These are phyloP conservation scores for Barnettozyma pratensis DNA, from an alignment of 805 yeast species.

Conservation along the genomic window DNA sequence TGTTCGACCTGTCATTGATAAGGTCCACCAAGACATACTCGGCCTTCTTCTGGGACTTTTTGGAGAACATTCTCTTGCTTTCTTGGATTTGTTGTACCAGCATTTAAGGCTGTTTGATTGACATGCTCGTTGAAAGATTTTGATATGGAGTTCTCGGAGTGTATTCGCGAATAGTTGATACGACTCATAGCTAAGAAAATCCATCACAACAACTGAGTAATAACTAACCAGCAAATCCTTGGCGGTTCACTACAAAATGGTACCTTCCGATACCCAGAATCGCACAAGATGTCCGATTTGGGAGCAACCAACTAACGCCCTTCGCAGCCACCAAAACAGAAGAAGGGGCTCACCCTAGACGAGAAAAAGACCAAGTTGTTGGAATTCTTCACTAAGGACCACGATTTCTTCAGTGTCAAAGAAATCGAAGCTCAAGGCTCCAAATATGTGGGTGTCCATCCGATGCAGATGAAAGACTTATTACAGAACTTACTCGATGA, in stretches of 20 bases:
- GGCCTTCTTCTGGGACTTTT: slow-evolving; percentile 35
- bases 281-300: not conserved
- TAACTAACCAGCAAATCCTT: no score
- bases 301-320: not conserved
- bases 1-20: slow-evolving; percentile 53
- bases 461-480: slow-evolving; percentile 50
- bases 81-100: not conserved
- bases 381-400: slow-evolving; percentile 35
- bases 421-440: slow-evolving; percentile 45
- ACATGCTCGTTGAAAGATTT: not conserved
- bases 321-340: slow-evolving; percentile 14
- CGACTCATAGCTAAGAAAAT: no score
- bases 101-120: not conserved
- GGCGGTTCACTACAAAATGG: no score
- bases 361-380: slow-evolving; percentile 35
- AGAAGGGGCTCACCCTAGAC: slow-evolving; percentile 32
- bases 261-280: no score
- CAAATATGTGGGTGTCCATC: slow-evolving; percentile 39
- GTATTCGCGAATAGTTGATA: not conserved
- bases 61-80: slow-evolving; percentile 22
- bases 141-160: not conserved
- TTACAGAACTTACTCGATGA: slow-evolving; percentile 45
- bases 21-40: slow-evolving; percentile 54
- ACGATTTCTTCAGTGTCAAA: slow-evolving; percentile 41
- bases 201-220: no score